These are phyloP conservation scores for Nowakowskiella sp. DNA, from an alignment of 192 early-diverging fungal species.

Conservation along the genomic window DNA sequence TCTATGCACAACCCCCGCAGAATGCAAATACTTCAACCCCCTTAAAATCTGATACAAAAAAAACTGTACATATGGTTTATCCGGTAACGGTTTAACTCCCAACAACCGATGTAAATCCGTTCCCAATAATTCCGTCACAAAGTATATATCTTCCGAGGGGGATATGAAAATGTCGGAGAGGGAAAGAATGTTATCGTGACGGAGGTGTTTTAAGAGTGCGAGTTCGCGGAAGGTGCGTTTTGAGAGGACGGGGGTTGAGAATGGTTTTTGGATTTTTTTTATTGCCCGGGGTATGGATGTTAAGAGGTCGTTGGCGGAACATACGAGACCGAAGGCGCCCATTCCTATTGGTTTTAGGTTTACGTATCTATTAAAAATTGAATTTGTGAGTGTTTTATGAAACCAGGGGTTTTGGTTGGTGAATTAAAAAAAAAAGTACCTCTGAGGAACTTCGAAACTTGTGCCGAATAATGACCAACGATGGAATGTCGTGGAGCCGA, in stretches of 20 bases:
- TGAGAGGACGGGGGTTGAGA: conserved; percentile 81
- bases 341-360: conserved; percentile 91
- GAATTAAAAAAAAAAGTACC: too few relatives aligned
- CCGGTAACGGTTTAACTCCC: conserved; percentile 78
- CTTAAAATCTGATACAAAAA: conserved; percentile 94
- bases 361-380: conserved; percentile 64
- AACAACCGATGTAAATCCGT: conserved; percentile 92
- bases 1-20: conserved; percentile 89
- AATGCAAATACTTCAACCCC: conserved; percentile 80
- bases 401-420: too few relatives aligned
- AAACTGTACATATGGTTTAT: conserved; percentile 94
- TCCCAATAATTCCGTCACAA: conserved; percentile 92
- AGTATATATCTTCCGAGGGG: conserved; percentile 91
- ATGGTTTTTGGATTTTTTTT: conserved; percentile 96
- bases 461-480: too few relatives aligned
- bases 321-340: conserved; percentile 97
- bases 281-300: conserved; percentile 80
- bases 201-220: conserved; percentile 83
- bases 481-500: too few relatives aligned
- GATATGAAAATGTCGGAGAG: conserved; percentile 91
- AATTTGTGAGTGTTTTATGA: too few relatives aligned
- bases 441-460: too few relatives aligned
- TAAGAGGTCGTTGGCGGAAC: conserved; percentile 84
- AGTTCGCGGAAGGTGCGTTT: conserved; percentile 95
- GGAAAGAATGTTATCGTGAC: conserved; percentile 94